Evolutionary conservation across 495 filamentous ascomycete genomes (phyloP), one percentile per base, ranked within the genome.

Genomic region (Articulospora tetracladia): DNA sequence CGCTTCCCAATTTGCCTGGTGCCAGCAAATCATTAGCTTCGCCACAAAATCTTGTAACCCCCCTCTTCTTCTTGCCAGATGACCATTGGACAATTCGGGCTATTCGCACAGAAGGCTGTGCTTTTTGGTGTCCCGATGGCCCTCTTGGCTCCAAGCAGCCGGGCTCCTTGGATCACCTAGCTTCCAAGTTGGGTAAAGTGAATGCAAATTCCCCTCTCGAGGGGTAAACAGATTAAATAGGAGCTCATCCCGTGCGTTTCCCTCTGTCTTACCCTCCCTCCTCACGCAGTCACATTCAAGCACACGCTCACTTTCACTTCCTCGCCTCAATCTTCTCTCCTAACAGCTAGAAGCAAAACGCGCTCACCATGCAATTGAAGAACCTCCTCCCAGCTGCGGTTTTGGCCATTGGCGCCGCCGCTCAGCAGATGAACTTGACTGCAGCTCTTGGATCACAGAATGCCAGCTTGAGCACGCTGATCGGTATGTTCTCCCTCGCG

Each of bases 381-480:
- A 32, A 11, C 8, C 27, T 53, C 19, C 27, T 53, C 25, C 17
- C 25, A 10, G 2, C 19, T 20, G 19, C 28, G 39, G 57, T 19
- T 0, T 36, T 64, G 3, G 62, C 58, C 22, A 47, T 59, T 7
- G 59, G 67, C 36, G 65, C 63, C 11, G 55, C 68, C 3, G 72
- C 71, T 17, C 72, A 77, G 39, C 67, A 61, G 25, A 66, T 75
- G 36, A 58, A 54, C n/a, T 62, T 76, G 13, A 57, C 60, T 19
- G 70, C 74, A 26, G 71, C 75, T 27, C 70, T 77, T 17, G 60
- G 74, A 7, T 57, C 70, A 3, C 63, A 74, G 27, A 77, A 74
- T 65, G 58, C 63, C 1, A 69, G 71, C 7, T 68, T 81, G 12
- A 76, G 73, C 0, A 72, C 69, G 24, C 69, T 84, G 46, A 76